Percentiles rank a stretch among this genome's conserved stretches.
Evolutionary conservation across 441 rosid genomes (phyloP).

Genomic region (Bruguiera hainesii): DNA sequence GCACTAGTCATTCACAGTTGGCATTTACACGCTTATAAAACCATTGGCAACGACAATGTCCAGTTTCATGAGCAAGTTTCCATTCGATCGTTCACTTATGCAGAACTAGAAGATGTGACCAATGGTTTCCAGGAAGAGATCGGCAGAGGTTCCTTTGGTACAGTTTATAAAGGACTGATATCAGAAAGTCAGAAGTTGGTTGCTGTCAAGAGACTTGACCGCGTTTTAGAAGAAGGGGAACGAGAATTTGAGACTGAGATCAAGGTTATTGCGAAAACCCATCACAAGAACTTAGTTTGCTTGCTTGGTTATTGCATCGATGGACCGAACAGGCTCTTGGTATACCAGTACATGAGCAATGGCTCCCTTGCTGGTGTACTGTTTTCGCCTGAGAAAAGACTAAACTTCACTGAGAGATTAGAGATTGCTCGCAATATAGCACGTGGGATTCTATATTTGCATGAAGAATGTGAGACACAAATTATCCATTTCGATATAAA

Average conservation of each 20-base stretch:
- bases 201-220: slow-evolving; percentile 33
- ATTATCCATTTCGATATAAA: slow-evolving; percentile 40
- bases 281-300: slow-evolving; percentile 20
- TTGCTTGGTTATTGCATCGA: slow-evolving; percentile 33
- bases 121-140: slow-evolving; percentile 10
- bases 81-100: slow-evolving; percentile 12
- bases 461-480: slow-evolving; percentile 23
- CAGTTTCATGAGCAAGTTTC: slow-evolving; percentile 6
- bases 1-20: slow-evolving; percentile 8
- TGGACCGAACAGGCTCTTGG: slow-evolving; percentile 30
- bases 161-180: slow-evolving; percentile 11
- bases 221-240: slow-evolving; percentile 22
- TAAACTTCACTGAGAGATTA: slow-evolving; percentile 22
- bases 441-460: slow-evolving; percentile 10
- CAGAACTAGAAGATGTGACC: slow-evolving; percentile 13
- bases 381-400: slow-evolving; percentile 28
- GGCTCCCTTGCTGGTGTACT: slow-evolving; percentile 29
- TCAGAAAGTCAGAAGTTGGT: slow-evolving; percentile 12
- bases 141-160: slow-evolving; percentile 17
- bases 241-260: slow-evolving; percentile 29
- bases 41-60: not conserved
- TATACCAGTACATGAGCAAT: slow-evolving; percentile 35
- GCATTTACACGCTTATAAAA: slow-evolving; percentile 8
- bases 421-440: slow-evolving; percentile 28
- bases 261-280: slow-evolving; percentile 20